phyloP scores from a whole-genome alignment of 768 basidiomycete genomes.

The Cyclocybe cylindracea region DNA sequence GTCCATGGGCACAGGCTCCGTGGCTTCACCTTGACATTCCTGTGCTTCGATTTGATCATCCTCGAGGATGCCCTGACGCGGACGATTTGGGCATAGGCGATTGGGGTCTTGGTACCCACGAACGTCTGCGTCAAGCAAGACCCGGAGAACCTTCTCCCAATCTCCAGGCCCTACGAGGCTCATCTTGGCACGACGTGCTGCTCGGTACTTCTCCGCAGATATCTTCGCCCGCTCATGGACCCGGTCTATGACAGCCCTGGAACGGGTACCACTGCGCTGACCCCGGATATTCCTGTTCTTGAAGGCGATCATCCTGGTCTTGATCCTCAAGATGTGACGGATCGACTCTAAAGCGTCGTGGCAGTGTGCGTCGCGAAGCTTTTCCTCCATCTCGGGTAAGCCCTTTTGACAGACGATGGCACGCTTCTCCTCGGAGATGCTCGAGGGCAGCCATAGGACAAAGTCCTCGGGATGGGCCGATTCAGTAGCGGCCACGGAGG shows the following conservation, averaged over 20 bases:
- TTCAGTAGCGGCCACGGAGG: too few species aligned
- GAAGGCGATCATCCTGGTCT: conserved; percentile 9
- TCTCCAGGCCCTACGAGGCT: background rate
- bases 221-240: conserved; percentile 3
- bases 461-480: conserved; percentile 5
- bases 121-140: conserved; percentile 9
- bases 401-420: background rate
- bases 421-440: background rate
- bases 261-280: conserved; percentile 12
- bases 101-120: conserved; percentile 11
- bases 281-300: conserved; percentile 15
- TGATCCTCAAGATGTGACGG: conserved; percentile 8
- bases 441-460: conserved; percentile 10
- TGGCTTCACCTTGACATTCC: background rate
- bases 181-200: conserved; percentile 3
- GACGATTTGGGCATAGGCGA: background rate
- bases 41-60: background rate
- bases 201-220: conserved; percentile 7
- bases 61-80: background rate
- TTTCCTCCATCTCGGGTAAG: too few species aligned
- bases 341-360: conserved; percentile 7
- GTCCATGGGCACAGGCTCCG: too few species aligned
- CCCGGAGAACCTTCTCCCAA: conserved; percentile 5
- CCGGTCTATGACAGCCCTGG: too few species aligned
- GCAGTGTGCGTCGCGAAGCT: too few species aligned